Base-by-base conservation (phyloP, 2,329 filamentous ascomycete species). In the Dactylellina haptotyla region DNA sequence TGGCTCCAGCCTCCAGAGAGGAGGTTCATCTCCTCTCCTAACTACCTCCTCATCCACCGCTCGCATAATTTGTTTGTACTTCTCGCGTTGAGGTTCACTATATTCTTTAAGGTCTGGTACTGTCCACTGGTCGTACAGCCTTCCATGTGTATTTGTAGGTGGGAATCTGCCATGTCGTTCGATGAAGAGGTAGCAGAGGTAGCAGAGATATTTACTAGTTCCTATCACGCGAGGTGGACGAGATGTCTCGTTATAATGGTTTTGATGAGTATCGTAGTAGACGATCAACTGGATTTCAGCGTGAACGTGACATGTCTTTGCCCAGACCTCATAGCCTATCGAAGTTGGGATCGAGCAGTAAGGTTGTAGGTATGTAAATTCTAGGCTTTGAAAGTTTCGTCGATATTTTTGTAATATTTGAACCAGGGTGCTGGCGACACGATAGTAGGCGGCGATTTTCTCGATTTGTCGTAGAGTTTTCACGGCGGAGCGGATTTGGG, bases 171-270 rank as follows among this genome's bases (percentile, higher is more conserved):
- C 80, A 67, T 84, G 81, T 9, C 80, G 72, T 0, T 70, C 57
- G n/a, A 85, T 80, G 67, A 85, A 82, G 2, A 80, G 77, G 61
- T 85, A 83, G 76, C 84, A 86, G 0, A 85, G 80, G 76, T 82
- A 85, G 75, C 84, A 86, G 0, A 84, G 82, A 48, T 83, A 80
- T 56, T 85, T 86, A 78, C 81, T 83, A 1, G 84, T 83, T 63
- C 81, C 81, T 2, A 85, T 81, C 0, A 83, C 80, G n/a, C 84
- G 81, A 5, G 83, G 83, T 20, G 25, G 3, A 4, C 45, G n/a
- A 28, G 1, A 3, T 2, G 16, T 3, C 10, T 12, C 37, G 16
- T 14, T 3, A 9, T 3, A 8, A 26, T 26, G 5, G 26, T 75
- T 78, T 5, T 74, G 69, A 0, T 54, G 46, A 0, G 78, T 37